Evolutionary conservation across 2,329 filamentous ascomycete species (phyloP), one percentile per base, ranked within the genome.

Genomic region (Arthrobotrys megalospora): DNA sequence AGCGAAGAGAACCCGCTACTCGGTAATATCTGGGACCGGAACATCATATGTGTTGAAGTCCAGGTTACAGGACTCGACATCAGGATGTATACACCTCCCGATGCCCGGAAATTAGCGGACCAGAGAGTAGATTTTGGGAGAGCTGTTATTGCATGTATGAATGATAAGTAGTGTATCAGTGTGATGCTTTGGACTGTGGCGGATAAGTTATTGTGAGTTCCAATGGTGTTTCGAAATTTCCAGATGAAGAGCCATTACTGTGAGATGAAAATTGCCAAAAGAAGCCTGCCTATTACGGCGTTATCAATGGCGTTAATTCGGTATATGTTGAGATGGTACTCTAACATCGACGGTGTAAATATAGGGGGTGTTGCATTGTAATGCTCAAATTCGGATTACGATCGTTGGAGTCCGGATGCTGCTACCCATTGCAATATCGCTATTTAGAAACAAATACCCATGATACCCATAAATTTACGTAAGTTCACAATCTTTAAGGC

Each of bases 201-300:
- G 47, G 47, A 50, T 50, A 24, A 24, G 8, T 24, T 50, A 80
- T 85, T 84, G 2, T 87, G 86, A 86, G 84, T 87, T 24, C 85
- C 86, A 0, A 81, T 76, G 24, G 83, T 82, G 1, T 86, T 87
- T 80, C 75, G 82, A 0, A 85, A 84, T 1, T n/a, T n/a, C n/a
- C n/a, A n/a, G 83, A 86, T 67, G 86, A 85, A n/a, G 83, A 81
- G 28, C 85, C 86, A 1, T 82, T 85, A 21, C 83, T 86, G 2
- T 88, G 86, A 86, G 85, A 87, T 80, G 83, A 84, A 50, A 84
- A 86, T 55, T 82, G 85, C 43, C 80, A 82, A 58, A 86, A 85
- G 83, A 88, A 88, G 83, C 85, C 85, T 21, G 86, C 85, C 12
- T 87, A 86, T 76, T 80, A 82, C 11, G 80, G 80, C 24, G 69